Evolutionary conservation across 2,329 filamentous ascomycete genomes (phyloP).

Genomic region (Fusarium avenaceum): DNA sequence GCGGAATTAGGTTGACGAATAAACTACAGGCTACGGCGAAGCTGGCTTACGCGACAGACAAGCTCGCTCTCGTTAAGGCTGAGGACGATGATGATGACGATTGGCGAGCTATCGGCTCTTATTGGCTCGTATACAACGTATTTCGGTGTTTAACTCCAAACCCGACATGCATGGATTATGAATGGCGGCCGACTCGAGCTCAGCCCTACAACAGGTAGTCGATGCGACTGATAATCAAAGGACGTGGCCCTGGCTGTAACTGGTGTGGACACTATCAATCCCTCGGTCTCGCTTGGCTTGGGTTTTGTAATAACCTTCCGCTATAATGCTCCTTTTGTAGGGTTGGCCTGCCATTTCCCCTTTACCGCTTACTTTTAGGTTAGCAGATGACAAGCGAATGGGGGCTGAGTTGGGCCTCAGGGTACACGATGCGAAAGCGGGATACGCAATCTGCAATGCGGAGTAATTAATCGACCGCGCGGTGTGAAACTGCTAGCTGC

Average conservation of each 20-base stretch:
- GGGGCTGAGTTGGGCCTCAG: conserved; percentile 35
- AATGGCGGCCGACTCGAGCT: conserved; percentile 38
- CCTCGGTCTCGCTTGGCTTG: conserved; percentile 22
- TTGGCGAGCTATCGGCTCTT: conserved; percentile 3
- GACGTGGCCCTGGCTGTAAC: conserved; percentile 27
- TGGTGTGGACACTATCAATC: conserved; percentile 10
- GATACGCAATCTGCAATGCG: conserved; percentile 36
- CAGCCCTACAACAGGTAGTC: conserved; percentile 36
- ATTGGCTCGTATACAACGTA: conserved; percentile 36
- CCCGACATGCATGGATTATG: conserved; percentile 18
- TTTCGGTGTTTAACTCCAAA: conserved; percentile 26
- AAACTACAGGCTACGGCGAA: conserved; percentile 4
- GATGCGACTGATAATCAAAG: conserved; percentile 14
- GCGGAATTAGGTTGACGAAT: conserved; percentile 11
- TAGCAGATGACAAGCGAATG: conserved; percentile 26
- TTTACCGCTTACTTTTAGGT: neutral
- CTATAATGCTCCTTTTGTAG: conserved; percentile 9
- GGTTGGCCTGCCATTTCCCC: conserved; percentile 16
- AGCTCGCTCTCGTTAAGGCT: conserved; percentile 19
- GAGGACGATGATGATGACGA: conserved; percentile 24
- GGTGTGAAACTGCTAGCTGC: conserved; percentile 20
- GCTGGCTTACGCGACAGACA: conserved; percentile 26
- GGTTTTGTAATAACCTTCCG: conserved; percentile 11
- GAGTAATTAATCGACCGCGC: conserved; percentile 23
- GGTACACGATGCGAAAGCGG: conserved; percentile 13